These are phyloP conservation scores for Spergularia bocconei DNA, from an alignment of 148 eudicot species.

Conservation along the genomic window DNA sequence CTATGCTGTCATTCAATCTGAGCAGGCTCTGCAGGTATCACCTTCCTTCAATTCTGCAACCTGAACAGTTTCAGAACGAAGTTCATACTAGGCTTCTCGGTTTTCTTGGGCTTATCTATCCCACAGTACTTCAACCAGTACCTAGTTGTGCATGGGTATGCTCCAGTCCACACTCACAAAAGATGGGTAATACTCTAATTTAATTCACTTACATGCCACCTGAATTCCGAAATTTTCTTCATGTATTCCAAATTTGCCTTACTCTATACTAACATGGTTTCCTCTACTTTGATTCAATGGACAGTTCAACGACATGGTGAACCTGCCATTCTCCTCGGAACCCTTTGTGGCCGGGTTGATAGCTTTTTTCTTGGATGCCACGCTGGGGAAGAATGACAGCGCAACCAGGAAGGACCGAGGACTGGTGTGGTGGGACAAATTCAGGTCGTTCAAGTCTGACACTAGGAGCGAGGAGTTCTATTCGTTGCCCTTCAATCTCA, in stretches of 20 bases:
- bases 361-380: slow-evolving; percentile 61
- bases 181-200: slow-evolving; percentile 75
- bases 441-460: slow-evolving; percentile 70
- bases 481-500: slow-evolving; percentile 80
- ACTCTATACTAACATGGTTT: neutral
- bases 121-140: slow-evolving; percentile 91
- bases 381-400: slow-evolving; percentile 51
- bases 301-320: slow-evolving; percentile 96
- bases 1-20: neutral
- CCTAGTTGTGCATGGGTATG: slow-evolving; percentile 44
- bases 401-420: slow-evolving; percentile 73
- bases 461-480: slow-evolving; percentile 91
- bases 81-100: slow-evolving; percentile 76
- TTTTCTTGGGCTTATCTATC: slow-evolving; percentile 80
- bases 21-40: slow-evolving; percentile 79
- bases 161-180: slow-evolving; percentile 77
- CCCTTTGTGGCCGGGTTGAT: slow-evolving; percentile 78
- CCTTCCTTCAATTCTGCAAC: slow-evolving; percentile 88
- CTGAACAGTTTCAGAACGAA: slow-evolving; percentile 78
- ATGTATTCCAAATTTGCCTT: too few relatives aligned
- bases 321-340: slow-evolving; percentile 86
- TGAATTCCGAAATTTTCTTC: neutral
- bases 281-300: slow-evolving; percentile 2
- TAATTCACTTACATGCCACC: neutral
- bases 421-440: slow-evolving; percentile 79